phyloP scores from a whole-genome alignment of 2,329 filamentous ascomycete genomes.

The Arthrocladium fulminans region DNA sequence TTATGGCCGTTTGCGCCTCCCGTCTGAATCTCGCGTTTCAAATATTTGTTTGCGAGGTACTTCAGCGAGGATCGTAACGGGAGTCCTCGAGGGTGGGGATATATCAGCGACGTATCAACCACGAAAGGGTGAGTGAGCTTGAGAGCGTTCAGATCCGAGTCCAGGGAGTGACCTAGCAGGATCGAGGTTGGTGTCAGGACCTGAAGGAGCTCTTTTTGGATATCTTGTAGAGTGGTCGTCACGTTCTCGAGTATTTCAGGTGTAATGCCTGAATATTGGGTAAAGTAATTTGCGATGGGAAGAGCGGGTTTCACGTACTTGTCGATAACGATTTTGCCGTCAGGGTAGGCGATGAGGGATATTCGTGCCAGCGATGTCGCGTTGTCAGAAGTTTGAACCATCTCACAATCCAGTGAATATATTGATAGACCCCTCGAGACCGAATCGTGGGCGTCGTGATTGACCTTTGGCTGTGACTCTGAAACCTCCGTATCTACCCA shows the following conservation, averaged over 20 bases:
- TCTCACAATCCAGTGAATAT: constrained; percentile 86
- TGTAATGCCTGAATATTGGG: constrained; percentile 85
- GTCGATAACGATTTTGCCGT: constrained; percentile 72
- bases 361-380: constrained; percentile 80
- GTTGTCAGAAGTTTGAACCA: constrained; percentile 79
- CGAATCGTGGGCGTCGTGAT: constrained; percentile 4
- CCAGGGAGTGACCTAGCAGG: constrained; percentile 40
- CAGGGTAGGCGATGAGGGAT: constrained; percentile 70
- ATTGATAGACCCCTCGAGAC: constrained; percentile 72
- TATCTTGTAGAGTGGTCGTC: constrained; percentile 72
- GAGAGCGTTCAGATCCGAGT: constrained; percentile 61
- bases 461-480: constrained; percentile 46
- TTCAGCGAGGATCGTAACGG: constrained; percentile 87
- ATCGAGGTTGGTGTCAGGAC: constrained; percentile 49
- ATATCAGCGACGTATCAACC: constrained; percentile 82
- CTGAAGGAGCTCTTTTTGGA: constrained; percentile 66
- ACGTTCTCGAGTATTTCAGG: constrained; percentile 71
- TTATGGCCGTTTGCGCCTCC: constrained; percentile 70
- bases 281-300: constrained; percentile 88
- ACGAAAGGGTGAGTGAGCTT: constrained; percentile 86
- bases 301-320: constrained; percentile 84
- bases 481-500: constrained; percentile 74
- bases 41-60: constrained; percentile 77
- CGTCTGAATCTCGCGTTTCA: constrained; percentile 80
- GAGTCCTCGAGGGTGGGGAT: constrained; percentile 79